Conservation (phyloP, 371 early-diverging fungal species). For the Astathelohania contejeani region DNA sequence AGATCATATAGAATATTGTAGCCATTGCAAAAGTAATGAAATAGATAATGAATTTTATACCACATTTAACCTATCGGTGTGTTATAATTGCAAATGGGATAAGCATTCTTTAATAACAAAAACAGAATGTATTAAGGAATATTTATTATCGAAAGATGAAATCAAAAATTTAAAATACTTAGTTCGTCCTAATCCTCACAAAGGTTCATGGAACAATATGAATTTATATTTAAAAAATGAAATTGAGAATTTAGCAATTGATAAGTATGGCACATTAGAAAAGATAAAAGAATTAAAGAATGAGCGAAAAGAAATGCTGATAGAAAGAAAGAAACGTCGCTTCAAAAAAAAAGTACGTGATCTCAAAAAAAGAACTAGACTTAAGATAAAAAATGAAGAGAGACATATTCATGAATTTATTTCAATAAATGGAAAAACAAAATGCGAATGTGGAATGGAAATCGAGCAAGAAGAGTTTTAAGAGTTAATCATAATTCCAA, state of each 20-base stretch:
- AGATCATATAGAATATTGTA: no score
- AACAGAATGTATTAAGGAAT: constrained; percentile 40
- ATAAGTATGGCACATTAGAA: constrained; percentile 39
- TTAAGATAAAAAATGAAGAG: constrained; percentile 9
- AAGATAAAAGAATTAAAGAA: constrained; percentile 24
- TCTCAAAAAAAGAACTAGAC: constrained; percentile 28
- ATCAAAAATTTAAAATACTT: constrained; percentile 32
- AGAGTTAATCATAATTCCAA: no score
- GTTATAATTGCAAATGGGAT: constrained; percentile 31
- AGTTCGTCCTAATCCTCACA: constrained; percentile 41
- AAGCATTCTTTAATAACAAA: constrained; percentile 44
- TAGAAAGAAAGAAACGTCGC: constrained; percentile 36
- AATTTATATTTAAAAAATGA: constrained; percentile 39
- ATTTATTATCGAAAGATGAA: constrained; percentile 43
- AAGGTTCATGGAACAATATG: constrained; percentile 49
- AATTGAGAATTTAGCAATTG: constrained; percentile 30
- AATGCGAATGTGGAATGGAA: constrained; percentile 45
- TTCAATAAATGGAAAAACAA: constrained; percentile 4
- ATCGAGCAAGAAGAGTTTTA: constrained; percentile 47
- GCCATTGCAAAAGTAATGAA: constrained; percentile 20
- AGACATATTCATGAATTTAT: constrained; percentile 30
- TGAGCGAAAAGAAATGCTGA: constrained; percentile 12
- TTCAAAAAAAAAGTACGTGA: constrained; percentile 33
- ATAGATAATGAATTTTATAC: constrained; percentile 30
- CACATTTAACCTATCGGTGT: constrained; percentile 37